phyloP scores from a whole-genome alignment of 306 rosid genomes.

The Cajanus cajan region DNA sequence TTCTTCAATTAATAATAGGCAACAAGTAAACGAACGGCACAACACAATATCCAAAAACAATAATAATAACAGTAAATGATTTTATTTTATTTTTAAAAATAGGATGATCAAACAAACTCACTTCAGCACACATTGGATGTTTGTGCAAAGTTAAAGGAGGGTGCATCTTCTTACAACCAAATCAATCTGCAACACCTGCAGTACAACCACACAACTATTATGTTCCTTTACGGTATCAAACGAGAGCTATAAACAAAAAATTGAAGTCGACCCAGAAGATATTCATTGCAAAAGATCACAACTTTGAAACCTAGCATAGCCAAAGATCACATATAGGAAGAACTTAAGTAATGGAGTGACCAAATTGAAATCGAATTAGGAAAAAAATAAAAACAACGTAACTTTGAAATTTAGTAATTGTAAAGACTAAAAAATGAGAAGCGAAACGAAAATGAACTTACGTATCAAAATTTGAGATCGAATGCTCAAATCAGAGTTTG shows the following conservation, averaged over 20 bases:
- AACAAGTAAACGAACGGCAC: neutral
- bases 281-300: neutral
- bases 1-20: no score
- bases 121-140: slow-evolving; percentile 92
- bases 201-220: neutral
- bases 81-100: neutral
- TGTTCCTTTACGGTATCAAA: neutral
- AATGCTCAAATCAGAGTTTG: slow-evolving; percentile 1
- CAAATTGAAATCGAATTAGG: neutral
- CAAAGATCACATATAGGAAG: neutral
- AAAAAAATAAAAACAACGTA: neutral
- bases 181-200: slow-evolving; percentile 33
- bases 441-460: neutral
- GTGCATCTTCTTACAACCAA: slow-evolving; percentile 57
- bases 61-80: neutral
- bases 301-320: neutral
- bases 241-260: neutral
- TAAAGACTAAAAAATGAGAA: neutral
- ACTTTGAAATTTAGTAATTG: neutral
- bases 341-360: neutral
- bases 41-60: neutral
- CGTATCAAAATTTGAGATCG: neutral
- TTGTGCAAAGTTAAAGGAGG: slow-evolving; percentile 93
- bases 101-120: slow-evolving; percentile 46
- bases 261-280: neutral